Percentiles rank a stretch among this genome's conserved stretches.
phyloP scores from a whole-genome alignment of 2,329 filamentous ascomycete species.

The Calonectria hongkongensis region DNA sequence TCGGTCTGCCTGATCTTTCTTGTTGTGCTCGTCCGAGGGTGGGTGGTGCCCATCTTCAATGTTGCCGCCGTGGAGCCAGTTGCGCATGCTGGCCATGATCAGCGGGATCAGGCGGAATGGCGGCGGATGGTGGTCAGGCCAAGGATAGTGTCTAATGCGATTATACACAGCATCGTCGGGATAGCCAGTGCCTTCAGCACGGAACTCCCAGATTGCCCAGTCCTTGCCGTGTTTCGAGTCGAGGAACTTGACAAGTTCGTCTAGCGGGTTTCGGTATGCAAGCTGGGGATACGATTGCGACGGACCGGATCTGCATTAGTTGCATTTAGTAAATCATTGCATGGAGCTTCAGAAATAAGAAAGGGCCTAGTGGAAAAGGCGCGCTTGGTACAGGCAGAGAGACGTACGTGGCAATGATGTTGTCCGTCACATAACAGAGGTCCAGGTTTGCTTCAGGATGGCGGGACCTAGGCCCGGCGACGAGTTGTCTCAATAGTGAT shows the following conservation, averaged over 20 bases:
- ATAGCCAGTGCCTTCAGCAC: conserved; percentile 96
- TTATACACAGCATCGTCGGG: conserved; percentile 91
- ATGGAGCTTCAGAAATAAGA: not conserved
- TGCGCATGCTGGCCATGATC: conserved; percentile 93
- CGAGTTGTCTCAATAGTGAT: conserved; percentile 90
- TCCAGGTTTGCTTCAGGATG: conserved; percentile 93
- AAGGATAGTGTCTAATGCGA: conserved; percentile 92
- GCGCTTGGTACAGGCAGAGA: not conserved
- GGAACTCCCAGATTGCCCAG: conserved; percentile 99
- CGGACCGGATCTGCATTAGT: conserved; percentile 84
- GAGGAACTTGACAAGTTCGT: conserved; percentile 90
- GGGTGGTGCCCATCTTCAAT: conserved; percentile 54
- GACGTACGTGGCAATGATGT: conserved; percentile 78
- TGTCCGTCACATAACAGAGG: conserved; percentile 94
- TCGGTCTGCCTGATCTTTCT: conserved; percentile 54
- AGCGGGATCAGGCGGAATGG: conserved; percentile 92
- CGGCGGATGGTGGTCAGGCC: conserved; percentile 97
- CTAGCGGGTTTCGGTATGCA: conserved; percentile 94
- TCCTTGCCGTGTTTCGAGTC: conserved; percentile 87
- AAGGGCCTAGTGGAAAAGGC: not conserved
- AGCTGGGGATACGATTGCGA: conserved; percentile 91
- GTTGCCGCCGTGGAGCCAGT: conserved; percentile 81
- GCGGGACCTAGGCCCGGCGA: conserved; percentile 88
- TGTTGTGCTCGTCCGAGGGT: conserved; percentile 28
- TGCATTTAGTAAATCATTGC: conserved; percentile 39